These are phyloP conservation scores for Smallanthus sonchifolius DNA, from an alignment of 129 eudicot species.

Conservation along the genomic window DNA sequence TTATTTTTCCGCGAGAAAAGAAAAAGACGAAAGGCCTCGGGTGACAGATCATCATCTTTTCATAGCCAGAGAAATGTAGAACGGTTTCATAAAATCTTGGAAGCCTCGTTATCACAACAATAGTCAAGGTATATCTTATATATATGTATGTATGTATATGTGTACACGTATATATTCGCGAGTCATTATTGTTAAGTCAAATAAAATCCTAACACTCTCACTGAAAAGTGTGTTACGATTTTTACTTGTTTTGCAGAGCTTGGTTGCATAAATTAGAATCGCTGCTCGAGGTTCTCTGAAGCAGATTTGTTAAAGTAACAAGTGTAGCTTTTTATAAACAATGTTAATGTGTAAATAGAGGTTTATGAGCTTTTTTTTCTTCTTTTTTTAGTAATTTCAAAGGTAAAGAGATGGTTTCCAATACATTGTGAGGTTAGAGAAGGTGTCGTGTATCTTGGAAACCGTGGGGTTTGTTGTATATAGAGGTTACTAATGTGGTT, in stretches of 20 bases:
- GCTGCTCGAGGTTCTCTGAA: neutral
- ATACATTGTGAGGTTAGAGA: neutral
- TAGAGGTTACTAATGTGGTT: neutral
- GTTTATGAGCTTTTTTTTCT: neutral
- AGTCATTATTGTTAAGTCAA: neutral
- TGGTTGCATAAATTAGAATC: no score
- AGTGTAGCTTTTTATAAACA: conserved; percentile 17
- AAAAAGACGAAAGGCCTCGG: conserved; percentile 31
- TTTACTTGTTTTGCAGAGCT: conserved; percentile 4
- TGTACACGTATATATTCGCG: no score
- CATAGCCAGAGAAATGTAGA: conserved; percentile 35
- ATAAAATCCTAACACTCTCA: neutral
- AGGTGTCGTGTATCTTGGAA: neutral
- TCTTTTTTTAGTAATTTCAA: neutral
- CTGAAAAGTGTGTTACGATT: no score
- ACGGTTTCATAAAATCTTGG: conserved; percentile 58
- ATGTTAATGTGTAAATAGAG: conserved; percentile 27
- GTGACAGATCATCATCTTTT: conserved; percentile 14
- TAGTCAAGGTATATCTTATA: conserved; percentile 24
- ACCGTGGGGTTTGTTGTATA: neutral
- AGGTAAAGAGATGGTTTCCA: neutral
- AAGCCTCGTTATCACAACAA: conserved; percentile 27
- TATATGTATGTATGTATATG: neutral
- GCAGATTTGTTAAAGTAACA: neutral
- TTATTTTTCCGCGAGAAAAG: conserved; percentile 57